Conservation (phyloP, 192 early-diverging fungal genomes). For the Thoreauomyces humboldtii region DNA sequence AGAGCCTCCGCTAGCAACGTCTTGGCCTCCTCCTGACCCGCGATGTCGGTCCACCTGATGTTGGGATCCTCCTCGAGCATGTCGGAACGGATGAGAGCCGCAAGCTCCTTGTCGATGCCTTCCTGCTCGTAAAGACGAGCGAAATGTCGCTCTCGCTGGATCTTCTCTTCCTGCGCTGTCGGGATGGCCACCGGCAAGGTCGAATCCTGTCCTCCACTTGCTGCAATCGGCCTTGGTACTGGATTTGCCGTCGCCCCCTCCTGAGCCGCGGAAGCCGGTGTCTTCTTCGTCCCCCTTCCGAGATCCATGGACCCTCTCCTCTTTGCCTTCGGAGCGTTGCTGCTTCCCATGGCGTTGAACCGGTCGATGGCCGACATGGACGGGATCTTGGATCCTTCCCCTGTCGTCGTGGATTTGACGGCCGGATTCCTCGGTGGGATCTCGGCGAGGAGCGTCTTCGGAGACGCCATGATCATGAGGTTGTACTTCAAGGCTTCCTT, state of each 20-base stretch:
- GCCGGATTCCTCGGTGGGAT: slow-evolving; percentile 2
- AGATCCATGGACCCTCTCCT: too few relatives aligned
- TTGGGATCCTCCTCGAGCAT: slow-evolving; percentile 52
- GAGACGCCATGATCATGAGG: slow-evolving; percentile 7
- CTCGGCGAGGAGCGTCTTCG: slow-evolving; percentile 3
- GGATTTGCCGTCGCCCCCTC: too few relatives aligned
- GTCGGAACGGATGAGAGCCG: slow-evolving; percentile 53
- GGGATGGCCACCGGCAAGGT: too few relatives aligned
- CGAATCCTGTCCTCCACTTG: too few relatives aligned
- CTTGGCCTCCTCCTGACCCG: slow-evolving; percentile 55
- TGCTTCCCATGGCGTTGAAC: neutral
- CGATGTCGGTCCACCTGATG: slow-evolving; percentile 54
- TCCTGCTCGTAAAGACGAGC: slow-evolving; percentile 6
- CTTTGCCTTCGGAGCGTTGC: too few relatives aligned
- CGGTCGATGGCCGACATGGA: neutral
- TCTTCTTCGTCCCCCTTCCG: too few relatives aligned
- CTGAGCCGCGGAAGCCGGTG: too few relatives aligned
- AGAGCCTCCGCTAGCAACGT: slow-evolving; percentile 55
- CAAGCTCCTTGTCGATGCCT: slow-evolving; percentile 57
- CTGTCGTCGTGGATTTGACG: neutral
- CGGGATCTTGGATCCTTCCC: neutral
- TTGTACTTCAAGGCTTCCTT: slow-evolving; percentile 14
- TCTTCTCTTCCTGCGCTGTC: too few relatives aligned
- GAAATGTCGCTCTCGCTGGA: too few relatives aligned
- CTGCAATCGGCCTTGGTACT: too few relatives aligned